A percentile compares a stretch with the other conserved stretches of the same genome.
Conservation (phyloP, 176 grass and related monocot species). For the Hyparrhenia diplandra region DNA sequence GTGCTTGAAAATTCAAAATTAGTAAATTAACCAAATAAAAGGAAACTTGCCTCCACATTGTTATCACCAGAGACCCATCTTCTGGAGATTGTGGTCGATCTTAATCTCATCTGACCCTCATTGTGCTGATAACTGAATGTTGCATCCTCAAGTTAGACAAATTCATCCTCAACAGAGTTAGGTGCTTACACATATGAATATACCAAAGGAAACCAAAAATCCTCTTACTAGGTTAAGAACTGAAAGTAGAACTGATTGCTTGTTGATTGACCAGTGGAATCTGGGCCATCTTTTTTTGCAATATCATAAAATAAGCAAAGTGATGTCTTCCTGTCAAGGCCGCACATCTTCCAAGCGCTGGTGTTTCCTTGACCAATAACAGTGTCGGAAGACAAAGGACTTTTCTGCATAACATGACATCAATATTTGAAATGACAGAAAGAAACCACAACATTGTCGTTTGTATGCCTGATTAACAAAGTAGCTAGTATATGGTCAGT, state of each 20-base stretch:
- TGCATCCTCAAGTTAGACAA: constrained; percentile 19
- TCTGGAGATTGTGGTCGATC: constrained; percentile 82
- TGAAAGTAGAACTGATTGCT: constrained; percentile 96
- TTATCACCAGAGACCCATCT: constrained; percentile 69
- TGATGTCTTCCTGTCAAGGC: constrained; percentile 89
- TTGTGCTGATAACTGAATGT: constrained; percentile 90
- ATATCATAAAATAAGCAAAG: constrained; percentile 86
- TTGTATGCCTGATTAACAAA: constrained; percentile 15
- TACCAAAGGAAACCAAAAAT: background rate
- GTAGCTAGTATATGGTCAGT: too few species aligned
- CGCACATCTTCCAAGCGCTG: constrained; percentile 98
- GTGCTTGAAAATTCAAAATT: background rate
- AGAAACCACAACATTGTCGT: background rate
- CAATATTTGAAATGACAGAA: constrained; percentile 22
- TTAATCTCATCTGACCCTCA: constrained; percentile 88
- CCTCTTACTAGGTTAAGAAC: constrained; percentile 93
- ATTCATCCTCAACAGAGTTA: constrained; percentile 13
- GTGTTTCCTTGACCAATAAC: constrained; percentile 90
- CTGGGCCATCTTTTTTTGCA: constrained; percentile 69
- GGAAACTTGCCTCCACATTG: constrained; percentile 55
- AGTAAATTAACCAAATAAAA: constrained; percentile 19
- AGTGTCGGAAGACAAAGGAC: constrained; percentile 76
- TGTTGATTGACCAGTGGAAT: constrained; percentile 59
- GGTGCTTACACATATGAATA: constrained; percentile 18
- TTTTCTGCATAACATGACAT: constrained; percentile 61